phyloP scores from a whole-genome alignment of 305 asterid species.

The Solanum hybrid region DNA sequence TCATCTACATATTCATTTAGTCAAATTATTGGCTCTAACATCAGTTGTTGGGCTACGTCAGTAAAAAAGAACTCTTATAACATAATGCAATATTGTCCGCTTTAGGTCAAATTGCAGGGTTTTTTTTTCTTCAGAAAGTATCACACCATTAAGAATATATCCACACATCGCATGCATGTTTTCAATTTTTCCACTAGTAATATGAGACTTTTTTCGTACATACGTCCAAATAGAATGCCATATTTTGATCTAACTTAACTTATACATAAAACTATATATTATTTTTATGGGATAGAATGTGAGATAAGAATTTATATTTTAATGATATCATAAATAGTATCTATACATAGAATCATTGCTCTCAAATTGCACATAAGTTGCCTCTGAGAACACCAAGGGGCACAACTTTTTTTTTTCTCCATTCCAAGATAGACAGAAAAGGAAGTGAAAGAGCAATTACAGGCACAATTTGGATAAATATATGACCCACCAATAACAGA shows the following conservation, averaged over 20 bases:
- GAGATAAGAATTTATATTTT: neutral
- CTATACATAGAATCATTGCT: neutral
- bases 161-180: too few relatives aligned
- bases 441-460: slow-evolving; percentile 4
- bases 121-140: neutral
- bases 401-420: slow-evolving; percentile 1
- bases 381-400: slow-evolving; percentile 16
- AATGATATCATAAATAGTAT: neutral
- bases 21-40: neutral
- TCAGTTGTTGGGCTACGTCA: neutral
- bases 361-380: slow-evolving; percentile 8
- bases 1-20: neutral
- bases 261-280: neutral
- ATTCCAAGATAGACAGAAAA: neutral
- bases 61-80: neutral
- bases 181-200: neutral
- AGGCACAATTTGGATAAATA: neutral
- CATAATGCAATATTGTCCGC: neutral
- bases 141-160: neutral
- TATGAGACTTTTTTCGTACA: neutral
- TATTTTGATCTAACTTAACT: neutral
- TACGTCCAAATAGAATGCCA: neutral
- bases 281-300: neutral
- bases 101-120: neutral
- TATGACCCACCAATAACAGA: slow-evolving; percentile 23